Evolutionary conservation across 179 eudicot genomes (phyloP).

Genomic region (Beta macrorhiza): DNA sequence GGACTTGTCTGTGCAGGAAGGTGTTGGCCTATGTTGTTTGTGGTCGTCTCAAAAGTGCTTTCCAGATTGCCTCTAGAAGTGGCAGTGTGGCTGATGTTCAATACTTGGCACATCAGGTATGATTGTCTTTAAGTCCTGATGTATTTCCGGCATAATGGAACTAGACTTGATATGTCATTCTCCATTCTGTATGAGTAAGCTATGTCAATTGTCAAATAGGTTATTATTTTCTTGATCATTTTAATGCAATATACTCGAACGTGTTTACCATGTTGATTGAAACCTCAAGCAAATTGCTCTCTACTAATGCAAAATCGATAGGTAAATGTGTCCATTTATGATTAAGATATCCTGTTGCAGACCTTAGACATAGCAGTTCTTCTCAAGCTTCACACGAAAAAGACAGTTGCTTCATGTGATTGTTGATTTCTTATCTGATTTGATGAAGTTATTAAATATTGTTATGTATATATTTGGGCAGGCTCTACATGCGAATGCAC

Average conservation of each 20-base stretch:
- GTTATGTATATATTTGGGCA: constrained; percentile 31
- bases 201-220: neutral
- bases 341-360: neutral
- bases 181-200: neutral
- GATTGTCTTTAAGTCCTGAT: constrained; percentile 18
- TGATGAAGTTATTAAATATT: neutral
- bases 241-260: no score
- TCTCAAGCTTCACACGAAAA: neutral
- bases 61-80: constrained; percentile 93
- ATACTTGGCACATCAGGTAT: constrained; percentile 98
- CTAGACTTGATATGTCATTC: neutral
- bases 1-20: constrained; percentile 53
- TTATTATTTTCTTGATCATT: neutral
- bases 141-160: neutral
- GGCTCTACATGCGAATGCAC: constrained; percentile 98
- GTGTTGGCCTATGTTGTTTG: constrained; percentile 98
- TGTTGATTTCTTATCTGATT: neutral
- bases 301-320: neutral
- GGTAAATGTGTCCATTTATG: neutral
- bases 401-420: neutral
- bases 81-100: constrained; percentile 99
- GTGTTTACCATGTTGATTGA: neutral
- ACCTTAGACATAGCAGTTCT: neutral
- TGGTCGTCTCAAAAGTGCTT: constrained; percentile 97
- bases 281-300: neutral